Conservation (phyloP, 768 basidiomycete species). For the Auriscalpium microsporum region DNA sequence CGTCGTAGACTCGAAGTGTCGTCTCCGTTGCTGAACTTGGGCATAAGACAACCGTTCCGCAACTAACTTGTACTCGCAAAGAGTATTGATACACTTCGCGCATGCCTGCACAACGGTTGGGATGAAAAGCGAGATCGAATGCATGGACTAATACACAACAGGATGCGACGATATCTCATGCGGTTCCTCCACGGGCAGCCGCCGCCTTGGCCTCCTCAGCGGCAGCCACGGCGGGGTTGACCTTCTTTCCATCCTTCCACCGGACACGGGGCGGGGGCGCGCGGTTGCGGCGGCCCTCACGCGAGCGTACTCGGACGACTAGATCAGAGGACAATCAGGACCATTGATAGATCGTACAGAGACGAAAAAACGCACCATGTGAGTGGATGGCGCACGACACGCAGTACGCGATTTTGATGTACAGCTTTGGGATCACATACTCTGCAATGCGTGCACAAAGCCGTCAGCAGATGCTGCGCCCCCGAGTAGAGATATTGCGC, state of each 20-base stretch:
- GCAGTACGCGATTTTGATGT: conserved; percentile 98
- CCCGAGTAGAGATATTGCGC: conserved; percentile 20
- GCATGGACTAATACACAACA: conserved; percentile 12
- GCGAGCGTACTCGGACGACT: conserved; percentile 98
- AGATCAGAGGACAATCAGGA: not conserved
- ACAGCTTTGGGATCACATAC: conserved; percentile 93
- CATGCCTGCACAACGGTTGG: not conserved
- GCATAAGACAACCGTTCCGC: too few relatives aligned
- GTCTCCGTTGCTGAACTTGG: not conserved
- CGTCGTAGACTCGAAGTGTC: not conserved
- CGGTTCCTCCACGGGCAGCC: conserved; percentile 15
- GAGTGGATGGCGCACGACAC: conserved; percentile 99
- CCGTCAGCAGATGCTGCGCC: too few relatives aligned
- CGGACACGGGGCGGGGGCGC: conserved; percentile 91
- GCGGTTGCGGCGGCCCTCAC: conserved; percentile 94
- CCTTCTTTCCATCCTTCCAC: conserved; percentile 94
- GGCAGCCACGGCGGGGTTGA: conserved; percentile 91
- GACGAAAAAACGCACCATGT: conserved; percentile 57
- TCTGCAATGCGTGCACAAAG: conserved; percentile 40
- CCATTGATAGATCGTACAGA: not conserved
- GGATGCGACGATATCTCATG: conserved; percentile 3
- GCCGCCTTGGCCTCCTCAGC: conserved; percentile 80
- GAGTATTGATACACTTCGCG: too few relatives aligned
- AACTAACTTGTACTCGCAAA: too few relatives aligned
- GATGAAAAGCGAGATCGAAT: not conserved